phyloP scores from a whole-genome alignment of 2,329 filamentous ascomycete genomes.

The Amesomyces nigricolor region DNA sequence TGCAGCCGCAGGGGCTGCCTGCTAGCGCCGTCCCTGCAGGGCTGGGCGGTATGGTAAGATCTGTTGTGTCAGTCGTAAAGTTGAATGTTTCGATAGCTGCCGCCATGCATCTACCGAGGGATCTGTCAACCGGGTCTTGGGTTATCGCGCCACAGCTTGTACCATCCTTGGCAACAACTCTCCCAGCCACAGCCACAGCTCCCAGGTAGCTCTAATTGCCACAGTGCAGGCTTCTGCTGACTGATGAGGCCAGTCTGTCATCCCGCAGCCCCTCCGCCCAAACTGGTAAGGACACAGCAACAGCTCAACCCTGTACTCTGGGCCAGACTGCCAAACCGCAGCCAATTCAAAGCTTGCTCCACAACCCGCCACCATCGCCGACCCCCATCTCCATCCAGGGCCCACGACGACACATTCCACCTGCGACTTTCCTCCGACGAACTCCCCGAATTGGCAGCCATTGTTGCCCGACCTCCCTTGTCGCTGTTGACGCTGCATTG shows the following conservation, averaged over 20 bases:
- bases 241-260: constrained; percentile 25
- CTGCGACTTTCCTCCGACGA: not conserved
- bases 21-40: too few relatives aligned
- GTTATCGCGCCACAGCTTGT: not conserved
- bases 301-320: constrained; percentile 10
- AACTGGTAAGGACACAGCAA: constrained; percentile 10
- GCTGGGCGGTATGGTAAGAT: too few relatives aligned
- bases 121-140: not conserved
- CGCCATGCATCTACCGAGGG: constrained; percentile 10
- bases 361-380: constrained; percentile 15
- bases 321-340: not conserved
- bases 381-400: not conserved
- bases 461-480: not conserved
- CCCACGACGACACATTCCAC: not conserved
- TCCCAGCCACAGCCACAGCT: constrained; percentile 3
- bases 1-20: too few relatives aligned
- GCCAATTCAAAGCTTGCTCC: constrained; percentile 15
- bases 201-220: not conserved
- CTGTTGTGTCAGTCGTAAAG: too few relatives aligned
- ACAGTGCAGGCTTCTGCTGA: constrained; percentile 12
- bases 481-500: constrained; percentile 16
- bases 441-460: too few relatives aligned
- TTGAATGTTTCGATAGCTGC: too few relatives aligned
- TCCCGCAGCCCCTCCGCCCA: constrained; percentile 20
- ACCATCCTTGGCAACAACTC: not conserved